These are phyloP conservation scores for Azolla pinnata DNA, from an alignment of 75 land plant species.

Conservation along the genomic window DNA sequence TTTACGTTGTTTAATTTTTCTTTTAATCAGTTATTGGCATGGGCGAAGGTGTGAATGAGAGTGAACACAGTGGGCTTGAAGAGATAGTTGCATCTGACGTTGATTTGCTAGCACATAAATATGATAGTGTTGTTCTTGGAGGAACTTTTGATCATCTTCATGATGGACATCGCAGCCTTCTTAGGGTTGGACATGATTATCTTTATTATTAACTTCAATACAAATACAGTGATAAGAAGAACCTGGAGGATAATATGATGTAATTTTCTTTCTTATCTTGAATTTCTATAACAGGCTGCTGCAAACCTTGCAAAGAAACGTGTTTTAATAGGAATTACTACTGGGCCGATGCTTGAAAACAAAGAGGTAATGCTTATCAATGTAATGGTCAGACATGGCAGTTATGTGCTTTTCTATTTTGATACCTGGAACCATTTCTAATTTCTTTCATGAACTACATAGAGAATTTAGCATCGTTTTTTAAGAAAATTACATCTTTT, in stretches of 20 bases:
- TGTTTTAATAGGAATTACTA: constrained; percentile 75
- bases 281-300: constrained; percentile 38
- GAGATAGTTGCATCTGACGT: too few relatives aligned
- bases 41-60: too few relatives aligned
- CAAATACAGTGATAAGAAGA: too few relatives aligned
- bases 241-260: not conserved
- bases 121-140: constrained; percentile 54
- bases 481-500: too few relatives aligned
- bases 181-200: constrained; percentile 32
- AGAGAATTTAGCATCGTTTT: too few relatives aligned
- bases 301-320: constrained; percentile 62
- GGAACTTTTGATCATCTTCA: constrained; percentile 93
- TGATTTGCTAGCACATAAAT: too few relatives aligned
- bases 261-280: not conserved
- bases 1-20: too few relatives aligned
- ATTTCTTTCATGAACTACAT: too few relatives aligned
- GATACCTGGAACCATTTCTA: too few relatives aligned
- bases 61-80: too few relatives aligned
- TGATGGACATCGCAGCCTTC: constrained; percentile 66
- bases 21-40: too few relatives aligned
- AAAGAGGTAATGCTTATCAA: constrained; percentile 48
- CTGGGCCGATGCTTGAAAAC: constrained; percentile 70
- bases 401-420: not conserved
- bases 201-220: not conserved
- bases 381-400: too few relatives aligned